Conservation (phyloP, 2,329 filamentous ascomycete genomes). For the Scortechinia acanthostroma region DNA sequence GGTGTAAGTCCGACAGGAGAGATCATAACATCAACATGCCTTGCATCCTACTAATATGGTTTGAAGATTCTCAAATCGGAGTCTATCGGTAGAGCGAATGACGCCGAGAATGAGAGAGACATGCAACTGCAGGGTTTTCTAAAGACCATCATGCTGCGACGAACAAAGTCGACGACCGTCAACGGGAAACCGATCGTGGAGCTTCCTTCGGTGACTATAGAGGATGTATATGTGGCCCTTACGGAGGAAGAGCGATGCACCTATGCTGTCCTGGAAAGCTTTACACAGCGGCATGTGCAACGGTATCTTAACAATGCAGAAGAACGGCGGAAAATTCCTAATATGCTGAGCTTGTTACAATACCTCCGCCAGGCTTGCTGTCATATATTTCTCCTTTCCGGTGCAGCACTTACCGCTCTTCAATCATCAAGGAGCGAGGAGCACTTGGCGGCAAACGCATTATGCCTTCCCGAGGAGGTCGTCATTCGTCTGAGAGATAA, state of each 20-base stretch:
- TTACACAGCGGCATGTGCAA: slow-evolving; percentile 67
- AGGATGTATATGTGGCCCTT: slow-evolving; percentile 57
- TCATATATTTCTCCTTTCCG: slow-evolving; percentile 64
- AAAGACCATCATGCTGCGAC: slow-evolving; percentile 74
- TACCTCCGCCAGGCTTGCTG: slow-evolving; percentile 77
- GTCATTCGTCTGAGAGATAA: slow-evolving; percentile 53
- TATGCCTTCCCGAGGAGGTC: slow-evolving; percentile 48
- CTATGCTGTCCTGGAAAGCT: slow-evolving; percentile 60
- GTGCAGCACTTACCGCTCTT: no score
- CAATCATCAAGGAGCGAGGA: no score
- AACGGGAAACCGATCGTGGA: slow-evolving; percentile 72
- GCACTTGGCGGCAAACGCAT: no score
- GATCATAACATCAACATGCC: slow-evolving; percentile 47
- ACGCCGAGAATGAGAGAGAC: slow-evolving; percentile 28
- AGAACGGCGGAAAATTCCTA: slow-evolving; percentile 69
- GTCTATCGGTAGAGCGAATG: slow-evolving; percentile 13
- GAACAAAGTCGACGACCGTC: slow-evolving; percentile 72
- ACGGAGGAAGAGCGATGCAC: slow-evolving; percentile 55
- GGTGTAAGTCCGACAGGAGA: slow-evolving; percentile 47
- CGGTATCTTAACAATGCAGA: slow-evolving; percentile 65
- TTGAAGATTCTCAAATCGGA: slow-evolving; percentile 8
- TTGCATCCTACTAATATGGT: background rate
- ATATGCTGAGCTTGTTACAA: slow-evolving; percentile 72
- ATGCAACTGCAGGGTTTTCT: slow-evolving; percentile 72
- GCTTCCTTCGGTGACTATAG: slow-evolving; percentile 59